Base-by-base conservation (phyloP, 805 yeast species). In the Yarrowia porcina region DNA sequence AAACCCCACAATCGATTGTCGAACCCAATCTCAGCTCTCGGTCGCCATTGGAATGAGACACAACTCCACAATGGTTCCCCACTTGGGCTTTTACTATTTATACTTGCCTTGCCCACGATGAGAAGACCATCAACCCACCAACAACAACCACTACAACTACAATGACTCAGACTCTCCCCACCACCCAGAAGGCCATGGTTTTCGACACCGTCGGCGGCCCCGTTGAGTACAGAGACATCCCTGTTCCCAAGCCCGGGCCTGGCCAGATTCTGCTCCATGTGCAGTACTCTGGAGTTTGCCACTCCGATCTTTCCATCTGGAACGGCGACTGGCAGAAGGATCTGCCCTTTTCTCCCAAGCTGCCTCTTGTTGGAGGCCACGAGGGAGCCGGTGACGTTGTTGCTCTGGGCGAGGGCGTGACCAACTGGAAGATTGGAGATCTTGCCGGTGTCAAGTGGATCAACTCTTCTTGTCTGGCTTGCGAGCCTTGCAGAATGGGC, bases 311-410 rank as follows among this genome's bases (percentile, higher is more conserved):
- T 74, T 96, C 90, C 80, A 96, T 94, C 62, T 89, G 94, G 92
- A 84, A 88, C 74, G 96, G 96, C 72, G 96, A 94, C 63, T 89
- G 94, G 92, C 83, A 88, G 74, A 96, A 96, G 72, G 96, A 90
- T 78, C 90, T 96, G 96, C 94, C 96, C 59, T 79, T 87, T 74
- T 82, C 78, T 66, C 83, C 87, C 67, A 86, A 86, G 73, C 79
- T 86, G 65, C 93, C 93, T 20, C 78, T 87, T 69, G 91, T 88
- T 52, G 94, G 93, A 66, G 96, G 96, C 69, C 96, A 89, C 77
- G 96, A 89, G 77, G 96, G 94, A 77, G 92, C 93, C 25, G 96
- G 96, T 73, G 82, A 82, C 61, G 94, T 89, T 67, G 94, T 88
- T 64, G 92, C 86, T 65, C 79, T 82, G 71, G 96, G 96, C 68